Evolutionary conservation across 2,329 filamentous ascomycete species (phyloP), one percentile per base, ranked within the genome.

Genomic region (Hypoxylon sp.): DNA sequence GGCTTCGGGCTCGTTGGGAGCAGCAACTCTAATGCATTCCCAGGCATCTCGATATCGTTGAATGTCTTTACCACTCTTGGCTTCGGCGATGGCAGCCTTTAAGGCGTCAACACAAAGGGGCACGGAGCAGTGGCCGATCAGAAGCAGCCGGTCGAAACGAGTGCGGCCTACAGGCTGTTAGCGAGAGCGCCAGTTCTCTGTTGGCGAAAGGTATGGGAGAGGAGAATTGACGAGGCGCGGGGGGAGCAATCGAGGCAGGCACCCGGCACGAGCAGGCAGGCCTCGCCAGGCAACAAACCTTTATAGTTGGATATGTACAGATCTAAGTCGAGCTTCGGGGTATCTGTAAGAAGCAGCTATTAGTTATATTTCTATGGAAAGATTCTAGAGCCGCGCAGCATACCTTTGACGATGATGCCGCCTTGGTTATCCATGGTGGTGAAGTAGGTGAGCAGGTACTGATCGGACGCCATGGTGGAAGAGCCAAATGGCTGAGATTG

Each of bases 241-340:
- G 22, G 34, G n/a, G 22, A 52, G 17, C 13, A 32, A 10, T 32
- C 30, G 30, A 32, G 30, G 30, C 8, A 32, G 32, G 32, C 32
- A 34, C 4, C 32, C 32, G 6, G 32, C 32, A 13, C 10, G 11
- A 15, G 32, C 11, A 34, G 30, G 5, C 30, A 13, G 11, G 30
- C 7, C 6, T n/a, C 26, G 11, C 19, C 26, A 10, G 26, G 26
- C 26, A 19, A 69, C 80, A 47, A 79, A 94, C 94, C 93, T 75
- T 83, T 85, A 78, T 98, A 99, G 75, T 97, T 97, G 69, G 90
- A 85, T 51, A 97, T 91, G 78, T 97, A 98, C 37, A 91, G 87
- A 64, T 97, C 93, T 43, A 99, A 85, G 72, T 98, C 95, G 70
- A 98, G 90, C 75, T 94, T 97, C 8, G 94, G 94, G 6, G 86